Base-by-base conservation (phyloP, 129 eudicot genomes). In the Saposhnikovia divaricata region DNA sequence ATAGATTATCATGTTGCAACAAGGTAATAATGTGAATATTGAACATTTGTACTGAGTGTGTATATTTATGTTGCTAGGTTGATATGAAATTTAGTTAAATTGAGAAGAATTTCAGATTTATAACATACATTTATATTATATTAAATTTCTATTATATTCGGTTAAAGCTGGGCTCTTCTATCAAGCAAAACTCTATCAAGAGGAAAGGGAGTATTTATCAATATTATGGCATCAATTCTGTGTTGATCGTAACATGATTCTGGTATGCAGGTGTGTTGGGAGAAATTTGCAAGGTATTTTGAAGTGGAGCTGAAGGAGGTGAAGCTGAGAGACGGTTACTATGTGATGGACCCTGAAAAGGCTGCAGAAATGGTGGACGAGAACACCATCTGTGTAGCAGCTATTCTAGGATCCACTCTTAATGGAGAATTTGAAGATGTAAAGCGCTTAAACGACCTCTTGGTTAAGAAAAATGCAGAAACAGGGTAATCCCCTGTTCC, bases 341-440 rank as follows among this genome's bases (percentile, higher is more conserved):
- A 88, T 48, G 94, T 91, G 34, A 91, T 91, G 97, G 92, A 91
- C 87, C 97, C 97, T 9, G 89, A 85, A 16, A 86, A 87, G 77
- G 97, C 97, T 10, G 93, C 82, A 9, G 93, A 87, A 81, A 83
- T 92, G 97, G 97, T 92, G 37, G 97, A 92, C 42, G 97, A 92
- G 89, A 92, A 92, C 87, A 92, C 97, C 28, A 92, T 92, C 0
- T 92, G 97, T 70, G 97, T 92, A 1, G 97, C 96, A 23, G 96
- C 97, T 25, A 92, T 92, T 50, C 80, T 92, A 77, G 97, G 97
- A 50, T 92, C 97, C 12, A 92, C 97, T 46, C 93, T 92, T 28
- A 92, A 92, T 44, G 97, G 97, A 43, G 97, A 91, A 80, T 91
- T 89, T 34, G 97, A 91, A 85, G 97, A 91, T 50, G 97, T 91